Evolutionary conservation across 257 asterid species (phyloP), one percentile per base, ranked within the genome.

Genomic region (Gynochthodes officinalis): DNA sequence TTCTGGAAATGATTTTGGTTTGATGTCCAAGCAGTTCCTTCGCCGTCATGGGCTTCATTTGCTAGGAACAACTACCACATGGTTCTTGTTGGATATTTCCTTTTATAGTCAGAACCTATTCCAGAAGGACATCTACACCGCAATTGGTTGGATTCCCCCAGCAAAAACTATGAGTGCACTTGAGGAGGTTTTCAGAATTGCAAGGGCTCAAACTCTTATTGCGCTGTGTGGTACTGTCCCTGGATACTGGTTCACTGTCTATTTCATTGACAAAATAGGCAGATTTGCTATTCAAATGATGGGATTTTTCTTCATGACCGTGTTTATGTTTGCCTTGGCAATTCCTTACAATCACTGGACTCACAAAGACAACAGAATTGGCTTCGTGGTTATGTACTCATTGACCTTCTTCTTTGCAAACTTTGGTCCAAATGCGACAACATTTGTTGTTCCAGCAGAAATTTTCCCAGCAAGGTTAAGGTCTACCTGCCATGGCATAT

Each of bases 401-500:
- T 53, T 84, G 4, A 84, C 88, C 0, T 84, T 84, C 48, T 84
- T 84, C 84, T 84, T 84, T 14, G 80, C 88, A 0, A 84, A 84
- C 62, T 84, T 84, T 7, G 88, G 88, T 53, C 88, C 88, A 1
- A 84, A 84, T 15, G 81, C 88, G 1, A 84, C 88, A 3, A 84
- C 88, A 4, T 84, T 84, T 18, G 86, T 84, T 0, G 86, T 81
- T 5, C 86, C 88, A 0, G 88, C 88, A 0, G 88, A 84, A 57
- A 64, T 84, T 4, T 84, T 84, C 79, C 88, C 88, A 0, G 84
- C 86, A 12, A 55, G 88, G 68, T 48, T 84, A 19, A 71, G 88
- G 71, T 78, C 88, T 4, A 84, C 88, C 0, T 84, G 88, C 75
- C 88, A 84, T 15, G 86, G 88, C 0, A 84, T 84, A 67, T 84